Evolutionary conservation across 345 rosid species (phyloP), one percentile per base, ranked within the genome.

Genomic region (Syzygium aqueum): DNA sequence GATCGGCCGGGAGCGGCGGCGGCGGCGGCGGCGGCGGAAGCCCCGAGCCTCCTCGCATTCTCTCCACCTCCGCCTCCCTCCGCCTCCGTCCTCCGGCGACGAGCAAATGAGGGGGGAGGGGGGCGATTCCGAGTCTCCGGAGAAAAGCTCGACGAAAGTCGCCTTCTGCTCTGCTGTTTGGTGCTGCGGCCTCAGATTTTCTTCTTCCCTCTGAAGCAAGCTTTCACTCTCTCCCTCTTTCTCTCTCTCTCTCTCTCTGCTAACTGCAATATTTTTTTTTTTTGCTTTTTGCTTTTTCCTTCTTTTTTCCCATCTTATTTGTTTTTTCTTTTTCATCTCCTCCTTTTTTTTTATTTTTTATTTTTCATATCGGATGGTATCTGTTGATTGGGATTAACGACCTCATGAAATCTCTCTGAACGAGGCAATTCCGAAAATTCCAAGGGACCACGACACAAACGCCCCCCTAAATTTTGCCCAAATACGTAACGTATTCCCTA

Each of bases 201-300:
- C 94, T 88, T 90, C 90, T 90, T 87, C 86, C 88, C 92, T 88
- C 89, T 89, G 77, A 59, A 88, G 86, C 91, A 90, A 93, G 90
- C 90, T 86, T 91, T 83, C 86, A 22, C 50, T 49, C 5, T 33
- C 52, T 50, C 52, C 61, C 65, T 61, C 59, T 90, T 78, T 84
- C 52, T 49, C 30, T 80, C 51, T 77, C 53, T 37, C 51, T 77
- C 84, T 78, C 51, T 49, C 54, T 23, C 85, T 84, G 54, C 56
- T 27, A 84, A 49, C 56, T 84, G 51, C 85, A 83, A 25, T 82
- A 22, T 85, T 83, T 85, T 52, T 63, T 51, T 9, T 77, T 77
- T 37, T 77, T 23, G 63, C 67, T 87, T 90, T 88, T 86, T 51
- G 46, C 49, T 84, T 54, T 67, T 46, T 12, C 85, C 51, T 14